A percentile compares a stretch with the other conserved stretches of the same genome.
Conservation (phyloP, 202 grass and related monocot species). For the Saccharum hybrid region DNA sequence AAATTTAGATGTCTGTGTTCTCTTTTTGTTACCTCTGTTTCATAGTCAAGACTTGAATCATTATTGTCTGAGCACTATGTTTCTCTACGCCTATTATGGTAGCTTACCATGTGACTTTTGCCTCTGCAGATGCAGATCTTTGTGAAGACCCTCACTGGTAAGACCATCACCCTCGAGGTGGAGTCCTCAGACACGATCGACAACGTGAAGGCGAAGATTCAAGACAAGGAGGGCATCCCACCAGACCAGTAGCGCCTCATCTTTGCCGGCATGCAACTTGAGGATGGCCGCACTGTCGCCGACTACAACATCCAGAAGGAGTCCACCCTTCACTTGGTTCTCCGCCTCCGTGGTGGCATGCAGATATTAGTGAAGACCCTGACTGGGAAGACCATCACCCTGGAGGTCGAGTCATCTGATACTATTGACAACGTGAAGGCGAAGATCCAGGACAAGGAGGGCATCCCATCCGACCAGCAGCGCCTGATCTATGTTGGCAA, state of each 20-base stretch:
- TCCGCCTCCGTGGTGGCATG: slow-evolving; percentile 9
- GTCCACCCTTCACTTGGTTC: background rate
- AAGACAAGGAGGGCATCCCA: background rate
- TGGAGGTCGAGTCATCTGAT: background rate
- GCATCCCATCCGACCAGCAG: slow-evolving; percentile 90
- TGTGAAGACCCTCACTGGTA: no score
- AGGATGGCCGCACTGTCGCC: background rate
- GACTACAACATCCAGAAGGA: background rate
- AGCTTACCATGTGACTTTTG: no score
- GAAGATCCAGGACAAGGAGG: slow-evolving; percentile 70
- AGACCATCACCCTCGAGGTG: no score
- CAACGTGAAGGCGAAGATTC: background rate
- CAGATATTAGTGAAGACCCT: background rate
- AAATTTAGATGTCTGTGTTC: no score
- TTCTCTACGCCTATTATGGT: no score
- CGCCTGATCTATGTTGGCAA: slow-evolving; percentile 85
- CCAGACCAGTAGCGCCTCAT: background rate
- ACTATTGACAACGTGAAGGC: background rate
- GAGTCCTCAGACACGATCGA: background rate
- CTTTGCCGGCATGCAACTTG: background rate
- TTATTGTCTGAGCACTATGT: no score
- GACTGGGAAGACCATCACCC: background rate
- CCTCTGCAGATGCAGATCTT: no score
- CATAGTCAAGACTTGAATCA: no score
- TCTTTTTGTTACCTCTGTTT: no score